Conservation (phyloP, 306 rosid species). For the Psophocarpus tetragonolobus region DNA sequence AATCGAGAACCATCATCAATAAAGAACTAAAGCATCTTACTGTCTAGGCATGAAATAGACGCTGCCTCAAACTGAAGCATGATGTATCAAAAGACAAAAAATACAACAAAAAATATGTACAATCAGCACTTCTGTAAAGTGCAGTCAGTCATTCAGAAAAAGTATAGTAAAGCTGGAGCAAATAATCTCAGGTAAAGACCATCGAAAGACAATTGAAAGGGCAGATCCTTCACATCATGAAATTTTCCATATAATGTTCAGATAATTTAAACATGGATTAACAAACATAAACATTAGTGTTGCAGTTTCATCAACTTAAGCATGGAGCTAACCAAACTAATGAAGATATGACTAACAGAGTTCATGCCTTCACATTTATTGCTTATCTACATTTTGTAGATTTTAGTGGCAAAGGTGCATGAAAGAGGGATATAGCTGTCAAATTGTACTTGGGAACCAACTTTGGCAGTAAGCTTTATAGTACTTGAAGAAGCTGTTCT, state of each 20-base stretch:
- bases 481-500: not conserved
- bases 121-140: constrained; percentile 5
- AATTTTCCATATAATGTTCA: not conserved
- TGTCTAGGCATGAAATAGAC: not conserved
- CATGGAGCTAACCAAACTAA: not conserved
- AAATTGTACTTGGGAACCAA: not conserved
- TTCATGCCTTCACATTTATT: too few species aligned
- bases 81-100: not conserved
- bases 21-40: not conserved
- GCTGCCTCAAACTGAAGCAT: constrained; percentile 9
- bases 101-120: not conserved
- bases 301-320: not conserved
- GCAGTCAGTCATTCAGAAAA: not conserved
- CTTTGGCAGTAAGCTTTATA: not conserved
- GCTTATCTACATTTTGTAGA: not conserved
- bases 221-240: not conserved
- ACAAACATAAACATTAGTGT: not conserved
- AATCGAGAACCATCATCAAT: constrained; percentile 35
- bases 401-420: not conserved
- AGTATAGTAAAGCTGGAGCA: not conserved
- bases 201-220: not conserved
- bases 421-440: not conserved
- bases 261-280: not conserved
- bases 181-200: constrained; percentile 8
- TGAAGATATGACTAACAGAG: not conserved